Percentiles rank a stretch among this genome's conserved stretches.
phyloP scores from a whole-genome alignment of 2,329 filamentous ascomycete genomes.

The Clonostachys sp. region DNA sequence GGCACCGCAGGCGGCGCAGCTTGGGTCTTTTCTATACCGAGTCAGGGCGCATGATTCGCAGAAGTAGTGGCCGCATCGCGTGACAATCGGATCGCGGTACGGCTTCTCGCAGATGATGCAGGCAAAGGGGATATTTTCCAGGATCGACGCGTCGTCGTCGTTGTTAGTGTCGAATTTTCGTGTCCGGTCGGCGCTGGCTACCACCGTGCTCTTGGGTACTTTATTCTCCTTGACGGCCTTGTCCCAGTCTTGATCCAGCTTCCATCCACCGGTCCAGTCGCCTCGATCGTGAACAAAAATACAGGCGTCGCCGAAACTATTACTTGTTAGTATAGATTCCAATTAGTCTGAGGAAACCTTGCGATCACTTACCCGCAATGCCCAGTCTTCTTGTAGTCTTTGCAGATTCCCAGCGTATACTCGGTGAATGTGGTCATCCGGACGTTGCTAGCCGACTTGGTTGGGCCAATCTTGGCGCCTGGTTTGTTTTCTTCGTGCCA shows the following conservation, averaged over 20 bases:
- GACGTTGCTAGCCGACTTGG: slow-evolving; percentile 86
- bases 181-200: slow-evolving; percentile 53
- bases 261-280: slow-evolving; percentile 89
- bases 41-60: slow-evolving; percentile 86
- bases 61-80: slow-evolving; percentile 93
- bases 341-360: slow-evolving; percentile 27
- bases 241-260: slow-evolving; percentile 93
- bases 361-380: slow-evolving; percentile 17
- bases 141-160: slow-evolving; percentile 41
- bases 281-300: slow-evolving; percentile 75
- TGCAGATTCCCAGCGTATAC: slow-evolving; percentile 90
- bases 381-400: slow-evolving; percentile 83
- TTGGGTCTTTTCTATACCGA: slow-evolving; percentile 80
- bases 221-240: slow-evolving; percentile 70
- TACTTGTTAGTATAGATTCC: neutral
- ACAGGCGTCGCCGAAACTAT: slow-evolving; percentile 60
- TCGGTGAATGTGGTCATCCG: slow-evolving; percentile 87
- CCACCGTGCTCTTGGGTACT: slow-evolving; percentile 53
- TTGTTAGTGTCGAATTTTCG: slow-evolving; percentile 17
- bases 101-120: slow-evolving; percentile 80
- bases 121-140: slow-evolving; percentile 83
- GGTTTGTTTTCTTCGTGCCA: slow-evolving; percentile 81
- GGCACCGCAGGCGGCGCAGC: slow-evolving; percentile 78
- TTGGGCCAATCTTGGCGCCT: slow-evolving; percentile 68
- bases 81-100: slow-evolving; percentile 78